Evolutionary conservation across 2,329 filamentous ascomycete species (phyloP).

Genomic region (Dichotomopilus funicola): DNA sequence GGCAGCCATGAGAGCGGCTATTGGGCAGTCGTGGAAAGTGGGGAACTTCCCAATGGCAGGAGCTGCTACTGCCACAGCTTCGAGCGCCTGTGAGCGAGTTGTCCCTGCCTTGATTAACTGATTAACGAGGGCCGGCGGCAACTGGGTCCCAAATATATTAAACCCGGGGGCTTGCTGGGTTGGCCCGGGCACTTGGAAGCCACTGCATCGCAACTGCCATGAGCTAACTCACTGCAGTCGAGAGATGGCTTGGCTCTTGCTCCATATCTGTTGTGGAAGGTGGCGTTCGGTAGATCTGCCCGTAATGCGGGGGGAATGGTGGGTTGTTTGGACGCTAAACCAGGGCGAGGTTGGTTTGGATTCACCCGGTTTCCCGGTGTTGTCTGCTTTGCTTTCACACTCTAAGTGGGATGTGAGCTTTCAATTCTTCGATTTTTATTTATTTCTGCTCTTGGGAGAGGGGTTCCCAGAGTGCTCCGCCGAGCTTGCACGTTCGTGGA

Average conservation of each 20-base stretch:
- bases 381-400: no score
- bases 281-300: slow-evolving; percentile 6
- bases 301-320: slow-evolving; percentile 1
- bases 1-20: no score
- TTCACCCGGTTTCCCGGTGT: no score
- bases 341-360: no score
- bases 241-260: not conserved
- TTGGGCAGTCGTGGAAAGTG: no score
- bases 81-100: no score
- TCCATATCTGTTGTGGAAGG: not conserved
- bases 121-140: slow-evolving; percentile 2
- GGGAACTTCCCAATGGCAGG: no score
- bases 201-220: no score
- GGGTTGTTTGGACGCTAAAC: no score
- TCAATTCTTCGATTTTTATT: not conserved
- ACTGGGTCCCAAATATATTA: slow-evolving; percentile 12
- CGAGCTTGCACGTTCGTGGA: not conserved
- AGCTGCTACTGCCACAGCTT: no score
- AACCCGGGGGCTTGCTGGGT: not conserved
- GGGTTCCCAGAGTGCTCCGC: not conserved
- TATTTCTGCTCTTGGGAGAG: not conserved
- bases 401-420: not conserved
- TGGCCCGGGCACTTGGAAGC: no score
- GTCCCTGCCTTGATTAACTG: not conserved
- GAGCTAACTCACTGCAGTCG: no score